Evolutionary conservation across 768 basidiomycete species (phyloP).

Genomic region (Chalciporus piperatus): DNA sequence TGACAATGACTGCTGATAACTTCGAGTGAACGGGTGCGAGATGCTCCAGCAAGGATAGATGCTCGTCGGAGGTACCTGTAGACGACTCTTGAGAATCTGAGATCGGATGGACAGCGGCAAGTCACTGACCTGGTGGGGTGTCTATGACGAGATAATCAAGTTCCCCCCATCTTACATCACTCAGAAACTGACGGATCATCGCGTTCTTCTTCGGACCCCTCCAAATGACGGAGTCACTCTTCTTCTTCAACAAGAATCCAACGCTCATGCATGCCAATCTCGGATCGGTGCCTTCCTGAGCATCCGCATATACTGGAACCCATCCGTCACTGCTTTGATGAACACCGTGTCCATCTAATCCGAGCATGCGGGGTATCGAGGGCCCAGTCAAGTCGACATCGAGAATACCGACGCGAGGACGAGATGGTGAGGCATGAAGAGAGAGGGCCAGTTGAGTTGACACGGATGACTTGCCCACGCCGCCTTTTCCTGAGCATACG

Average conservation of each 20-base stretch:
- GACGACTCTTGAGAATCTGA: slow-evolving; percentile 6
- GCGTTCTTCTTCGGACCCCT: slow-evolving; percentile 98
- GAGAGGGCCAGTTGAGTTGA: slow-evolving; percentile 89
- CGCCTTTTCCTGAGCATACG: slow-evolving; percentile 95
- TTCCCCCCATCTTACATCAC: slow-evolving; percentile 93
- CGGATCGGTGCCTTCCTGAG: slow-evolving; percentile 46
- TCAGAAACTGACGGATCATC: slow-evolving; percentile 94
- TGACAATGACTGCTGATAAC: slow-evolving; percentile 86
- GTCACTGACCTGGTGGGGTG: slow-evolving; percentile 85
- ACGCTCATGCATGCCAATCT: slow-evolving; percentile 95
- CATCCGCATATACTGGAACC: slow-evolving; percentile 96
- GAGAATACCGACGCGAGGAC: slow-evolving; percentile 77
- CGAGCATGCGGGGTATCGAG: slow-evolving; percentile 93
- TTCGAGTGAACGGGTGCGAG: slow-evolving; percentile 79
- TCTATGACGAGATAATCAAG: slow-evolving; percentile 92
- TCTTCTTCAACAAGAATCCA: slow-evolving; percentile 88
- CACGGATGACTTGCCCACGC: slow-evolving; percentile 98
- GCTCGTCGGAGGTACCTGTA: slow-evolving; percentile 96
- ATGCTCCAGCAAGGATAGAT: slow-evolving; percentile 92
- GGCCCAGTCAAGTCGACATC: slow-evolving; percentile 95
- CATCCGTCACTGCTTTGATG: slow-evolving; percentile 95
- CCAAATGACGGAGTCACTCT: slow-evolving; percentile 95
- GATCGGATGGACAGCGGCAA: slow-evolving; percentile 1
- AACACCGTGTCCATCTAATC: slow-evolving; percentile 80
- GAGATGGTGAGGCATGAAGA: slow-evolving; percentile 67